Evolutionary conservation across 164 flowering plant species (phyloP).

Genomic region (Macadamia tetraphylla): DNA sequence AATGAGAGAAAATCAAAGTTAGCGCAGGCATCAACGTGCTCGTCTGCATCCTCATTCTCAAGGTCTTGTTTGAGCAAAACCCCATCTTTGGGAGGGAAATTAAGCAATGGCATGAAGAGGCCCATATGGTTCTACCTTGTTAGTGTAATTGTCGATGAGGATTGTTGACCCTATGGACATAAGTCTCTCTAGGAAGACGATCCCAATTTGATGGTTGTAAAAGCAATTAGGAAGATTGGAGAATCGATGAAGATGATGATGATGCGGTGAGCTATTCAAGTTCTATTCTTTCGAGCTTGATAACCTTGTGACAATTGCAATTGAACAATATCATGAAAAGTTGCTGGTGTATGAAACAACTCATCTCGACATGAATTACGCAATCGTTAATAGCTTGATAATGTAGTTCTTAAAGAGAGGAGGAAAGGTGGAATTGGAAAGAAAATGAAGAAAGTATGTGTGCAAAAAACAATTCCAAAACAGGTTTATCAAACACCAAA

Average conservation of each 20-base stretch:
- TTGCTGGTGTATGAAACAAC: slow-evolving; percentile 93
- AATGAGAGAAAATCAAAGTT: slow-evolving; percentile 9
- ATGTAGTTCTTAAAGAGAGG: slow-evolving; percentile 28
- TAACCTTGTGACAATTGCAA: slow-evolving; percentile 56
- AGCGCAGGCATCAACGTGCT: too few relatives aligned
- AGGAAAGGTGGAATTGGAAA: neutral
- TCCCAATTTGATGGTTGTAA: too few relatives aligned
- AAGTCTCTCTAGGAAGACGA: slow-evolving; percentile 13
- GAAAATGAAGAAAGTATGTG: neutral
- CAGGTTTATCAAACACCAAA: too few relatives aligned
- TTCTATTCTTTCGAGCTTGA: slow-evolving; percentile 77
- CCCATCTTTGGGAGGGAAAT: too few relatives aligned
- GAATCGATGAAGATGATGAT: too few relatives aligned
- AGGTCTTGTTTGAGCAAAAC: too few relatives aligned
- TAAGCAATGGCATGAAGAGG: slow-evolving; percentile 35
- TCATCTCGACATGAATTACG: slow-evolving; percentile 57
- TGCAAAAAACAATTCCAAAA: too few relatives aligned
- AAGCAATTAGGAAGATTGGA: too few relatives aligned
- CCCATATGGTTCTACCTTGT: slow-evolving; percentile 78
- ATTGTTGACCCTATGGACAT: slow-evolving; percentile 49
- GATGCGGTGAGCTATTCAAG: too few relatives aligned
- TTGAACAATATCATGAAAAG: slow-evolving; percentile 61
- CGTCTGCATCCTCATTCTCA: too few relatives aligned
- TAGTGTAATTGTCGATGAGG: slow-evolving; percentile 61
- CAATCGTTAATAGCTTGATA: slow-evolving; percentile 58